phyloP scores from a whole-genome alignment of 768 basidiomycete species.

The Mycena olivaceomarginata region DNA sequence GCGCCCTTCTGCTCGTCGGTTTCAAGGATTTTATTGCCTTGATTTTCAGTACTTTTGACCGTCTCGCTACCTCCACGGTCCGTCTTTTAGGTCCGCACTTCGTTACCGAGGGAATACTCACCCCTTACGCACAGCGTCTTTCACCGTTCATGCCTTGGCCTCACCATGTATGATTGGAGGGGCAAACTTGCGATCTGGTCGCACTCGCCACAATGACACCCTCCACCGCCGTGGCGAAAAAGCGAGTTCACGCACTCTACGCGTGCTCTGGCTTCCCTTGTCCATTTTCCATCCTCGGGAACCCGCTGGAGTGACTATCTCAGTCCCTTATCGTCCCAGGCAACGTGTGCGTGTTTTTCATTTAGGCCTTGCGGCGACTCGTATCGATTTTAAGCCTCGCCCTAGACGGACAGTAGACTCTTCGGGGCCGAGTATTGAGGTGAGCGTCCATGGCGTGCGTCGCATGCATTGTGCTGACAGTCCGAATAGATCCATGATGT shows the following conservation, averaged over 20 bases:
- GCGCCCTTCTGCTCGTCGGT: too few species aligned
- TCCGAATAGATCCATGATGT: not conserved
- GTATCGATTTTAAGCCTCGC: not conserved
- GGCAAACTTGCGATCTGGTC: not conserved
- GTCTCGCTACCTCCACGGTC: not conserved
- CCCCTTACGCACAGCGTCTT: not conserved
- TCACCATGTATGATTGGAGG: not conserved
- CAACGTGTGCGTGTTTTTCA: constrained; percentile 45
- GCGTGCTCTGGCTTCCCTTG: not conserved
- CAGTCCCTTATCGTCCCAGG: not conserved
- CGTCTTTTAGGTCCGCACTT: constrained; percentile 7
- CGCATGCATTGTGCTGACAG: not conserved
- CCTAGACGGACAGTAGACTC: not conserved
- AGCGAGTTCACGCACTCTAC: not conserved
- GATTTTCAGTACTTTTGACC: not conserved
- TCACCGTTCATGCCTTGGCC: not conserved
- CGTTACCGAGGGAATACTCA: constrained; percentile 18
- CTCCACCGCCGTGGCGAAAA: constrained; percentile 13
- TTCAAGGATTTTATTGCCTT: not conserved
- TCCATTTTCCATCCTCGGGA: not conserved
- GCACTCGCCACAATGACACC: constrained; percentile 26
- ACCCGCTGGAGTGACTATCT: not conserved
- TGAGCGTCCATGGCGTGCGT: constrained; percentile 1
- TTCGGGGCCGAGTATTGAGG: constrained; percentile 10
- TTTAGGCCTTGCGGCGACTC: constrained; percentile 25